Percentiles rank a stretch among this genome's conserved stretches.
These are phyloP conservation scores for Hansenula sp. DNA, from an alignment of 1,139 yeast genomes.

Conservation along the genomic window DNA sequence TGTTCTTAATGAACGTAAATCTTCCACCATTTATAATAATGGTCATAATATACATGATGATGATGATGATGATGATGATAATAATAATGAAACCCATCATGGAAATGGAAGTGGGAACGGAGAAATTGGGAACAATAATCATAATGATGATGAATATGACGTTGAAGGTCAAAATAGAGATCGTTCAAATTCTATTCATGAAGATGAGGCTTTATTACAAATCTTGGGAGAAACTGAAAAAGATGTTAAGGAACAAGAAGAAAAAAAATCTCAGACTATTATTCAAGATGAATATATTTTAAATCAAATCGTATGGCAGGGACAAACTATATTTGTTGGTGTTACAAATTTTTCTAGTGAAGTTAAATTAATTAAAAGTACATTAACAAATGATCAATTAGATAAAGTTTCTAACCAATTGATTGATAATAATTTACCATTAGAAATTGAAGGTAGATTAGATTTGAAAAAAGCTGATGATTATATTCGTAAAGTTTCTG, in stretches of 20 bases:
- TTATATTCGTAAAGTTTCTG: constrained; percentile 54
- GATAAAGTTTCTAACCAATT: constrained; percentile 21
- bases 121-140: background rate
- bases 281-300: constrained; percentile 1
- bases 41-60: constrained; percentile 25
- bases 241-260: constrained; percentile 5
- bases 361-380: constrained; percentile 41
- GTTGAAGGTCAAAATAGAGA: background rate
- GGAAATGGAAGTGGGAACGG: constrained; percentile 2
- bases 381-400: constrained; percentile 21
- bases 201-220: constrained; percentile 4
- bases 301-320: constrained; percentile 44
- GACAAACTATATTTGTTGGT: constrained; percentile 52
- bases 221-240: constrained; percentile 15
- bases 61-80: constrained; percentile 23
- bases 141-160: constrained; percentile 21
- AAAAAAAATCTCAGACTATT: constrained; percentile 9
- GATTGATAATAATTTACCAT: constrained; percentile 29
- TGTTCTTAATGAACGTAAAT: constrained; percentile 8
- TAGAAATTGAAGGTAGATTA: constrained; percentile 62
- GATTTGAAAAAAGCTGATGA: constrained; percentile 49
- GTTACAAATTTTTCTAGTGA: constrained; percentile 45
- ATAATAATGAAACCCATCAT: constrained; percentile 1
- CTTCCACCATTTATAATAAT: constrained; percentile 10
- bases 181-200: background rate